Base-by-base conservation (phyloP, 495 filamentous ascomycete species). In the Podospora pseudopauciseta region DNA sequence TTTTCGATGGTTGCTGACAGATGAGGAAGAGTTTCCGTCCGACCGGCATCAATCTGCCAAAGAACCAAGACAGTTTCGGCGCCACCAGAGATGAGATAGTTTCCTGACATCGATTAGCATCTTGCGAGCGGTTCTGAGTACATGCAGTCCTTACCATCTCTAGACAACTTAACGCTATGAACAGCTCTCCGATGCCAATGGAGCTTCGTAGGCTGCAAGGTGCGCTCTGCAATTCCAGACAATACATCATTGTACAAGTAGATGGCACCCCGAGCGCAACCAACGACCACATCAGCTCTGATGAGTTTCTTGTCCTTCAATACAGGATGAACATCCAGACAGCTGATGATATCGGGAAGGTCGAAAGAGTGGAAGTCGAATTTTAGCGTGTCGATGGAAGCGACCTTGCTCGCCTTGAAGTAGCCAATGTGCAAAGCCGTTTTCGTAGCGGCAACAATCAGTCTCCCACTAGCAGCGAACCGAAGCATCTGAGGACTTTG, bases 101-200 rank as follows among this genome's bases (percentile, higher is more conserved):
- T 94, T n/a, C 94, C 93, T 97, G 73, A 57, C 23, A 65, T n/a
- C 16, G 13, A 61, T 66, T 49, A 67, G 68, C 34, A 20, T 15
- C 3, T 20, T 15, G 5, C 15, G 44, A 39, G 7, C 11, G 53
- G 23, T 4, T 18, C 34, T 53, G 18, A 11, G 11, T 0, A 57
- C 15, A 57, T n/a, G 20, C 13, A 54, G 44, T 64, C 76, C 87
- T 72, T 86, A 95, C 95, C 96, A 84, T 98, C 94, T 72, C 80
- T 82, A 26, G 94, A 96, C 90, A 91, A 97, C 75, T 93, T 94
- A 55, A 96, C 83, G 9, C 90, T 84, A 71, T 86, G 86, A 3
- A 96, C 94, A 28, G 88, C 85, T 65, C 88, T 87, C 72, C 96
- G 86, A 78, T 99, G 95, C 95, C 95, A 99, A 75, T 98, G 96